Evolutionary conservation across 768 basidiomycete genomes (phyloP), one percentile per base, ranked within the genome.

Genomic region (Pholiota microspora): DNA sequence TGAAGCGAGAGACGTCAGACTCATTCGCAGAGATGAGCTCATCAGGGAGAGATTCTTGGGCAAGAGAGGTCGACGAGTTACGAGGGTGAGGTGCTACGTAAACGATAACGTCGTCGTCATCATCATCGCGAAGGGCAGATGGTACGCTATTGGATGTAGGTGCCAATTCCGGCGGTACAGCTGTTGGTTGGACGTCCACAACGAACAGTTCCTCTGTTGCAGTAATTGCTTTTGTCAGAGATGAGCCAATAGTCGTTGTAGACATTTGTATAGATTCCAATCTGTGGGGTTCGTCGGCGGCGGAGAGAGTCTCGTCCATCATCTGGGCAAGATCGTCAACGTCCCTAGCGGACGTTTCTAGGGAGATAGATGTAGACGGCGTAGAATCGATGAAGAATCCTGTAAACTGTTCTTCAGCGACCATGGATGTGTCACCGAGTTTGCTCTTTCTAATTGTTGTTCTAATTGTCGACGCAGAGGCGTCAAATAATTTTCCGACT

Each of bases 51-150:
- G 9, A 27, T 44, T 44, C 38, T n/a, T n/a, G n/a, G 1, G 24
- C 62, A 42, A 15, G 54, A 56, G 51, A 49, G 5, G 45, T 35
- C 2, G 56, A 46, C 16, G 16, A 21, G 25, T 56, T 51, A 21
- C 86, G 80, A 4, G 88, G 89, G 62, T 88, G 80, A 0, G 89
- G 89, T 0, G 88, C 88, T 23, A 83, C 84, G 62, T 91, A 91
- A 8, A 92, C 88, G 51, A 92, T 90, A 3, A 80, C 64, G 53
- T 92, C 89, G 16, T 88, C 86, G 27, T 84, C 83, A 5, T 71
- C 69, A 10, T 70, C 69, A 7, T 59, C 59, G 25, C 42, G 55
- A 8, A 66, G 59, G 21, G 59, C 59, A 28, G 64, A 42, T 7
- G 64, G 57, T 2, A 64, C 59, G n/a, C 60, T 45, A 34, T 59